Percentiles rank a stretch among this genome's conserved stretches.
Evolutionary conservation across 257 asterid genomes (phyloP).

Genomic region (Solanum sejunctum): DNA sequence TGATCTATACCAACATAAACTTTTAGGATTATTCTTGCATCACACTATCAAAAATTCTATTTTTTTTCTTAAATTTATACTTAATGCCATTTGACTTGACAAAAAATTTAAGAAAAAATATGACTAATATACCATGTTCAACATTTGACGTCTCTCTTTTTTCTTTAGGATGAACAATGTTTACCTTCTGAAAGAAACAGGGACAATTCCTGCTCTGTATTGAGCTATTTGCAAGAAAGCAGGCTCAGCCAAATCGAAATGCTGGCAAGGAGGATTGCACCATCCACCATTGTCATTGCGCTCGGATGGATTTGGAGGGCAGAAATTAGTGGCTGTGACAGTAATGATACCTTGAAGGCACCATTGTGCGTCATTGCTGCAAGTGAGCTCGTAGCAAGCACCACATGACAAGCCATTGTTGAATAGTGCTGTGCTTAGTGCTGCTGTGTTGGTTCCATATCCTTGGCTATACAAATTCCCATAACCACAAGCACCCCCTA

Average conservation of each 20-base stretch:
- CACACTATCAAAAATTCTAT: too few species aligned
- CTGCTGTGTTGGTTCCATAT: constrained; percentile 55
- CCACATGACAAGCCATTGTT: constrained; percentile 38
- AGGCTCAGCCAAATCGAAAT: constrained; percentile 42
- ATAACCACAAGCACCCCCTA: background rate
- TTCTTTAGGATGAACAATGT: too few species aligned
- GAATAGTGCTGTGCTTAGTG: constrained; percentile 25
- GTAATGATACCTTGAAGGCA: constrained; percentile 36
- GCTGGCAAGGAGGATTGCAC: constrained; percentile 32
- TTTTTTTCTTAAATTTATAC: too few species aligned
- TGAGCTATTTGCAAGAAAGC: constrained; percentile 40
- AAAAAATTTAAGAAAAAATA: too few species aligned
- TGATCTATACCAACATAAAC: too few species aligned
- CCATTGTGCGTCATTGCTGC: constrained; percentile 28
- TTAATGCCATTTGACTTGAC: background rate
- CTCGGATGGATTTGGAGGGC: constrained; percentile 51
- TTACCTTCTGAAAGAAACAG: constrained; percentile 37
- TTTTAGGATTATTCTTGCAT: too few species aligned
- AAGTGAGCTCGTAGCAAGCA: constrained; percentile 41
- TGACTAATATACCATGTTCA: too few species aligned
- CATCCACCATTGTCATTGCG: constrained; percentile 48
- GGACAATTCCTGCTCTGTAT: constrained; percentile 50
- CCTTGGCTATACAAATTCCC: constrained; percentile 51
- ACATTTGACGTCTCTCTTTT: too few species aligned
- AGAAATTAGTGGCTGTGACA: constrained; percentile 54